These are phyloP conservation scores for Hypocreales sp. DNA, from an alignment of 2,329 filamentous ascomycete genomes.

Conservation along the genomic window DNA sequence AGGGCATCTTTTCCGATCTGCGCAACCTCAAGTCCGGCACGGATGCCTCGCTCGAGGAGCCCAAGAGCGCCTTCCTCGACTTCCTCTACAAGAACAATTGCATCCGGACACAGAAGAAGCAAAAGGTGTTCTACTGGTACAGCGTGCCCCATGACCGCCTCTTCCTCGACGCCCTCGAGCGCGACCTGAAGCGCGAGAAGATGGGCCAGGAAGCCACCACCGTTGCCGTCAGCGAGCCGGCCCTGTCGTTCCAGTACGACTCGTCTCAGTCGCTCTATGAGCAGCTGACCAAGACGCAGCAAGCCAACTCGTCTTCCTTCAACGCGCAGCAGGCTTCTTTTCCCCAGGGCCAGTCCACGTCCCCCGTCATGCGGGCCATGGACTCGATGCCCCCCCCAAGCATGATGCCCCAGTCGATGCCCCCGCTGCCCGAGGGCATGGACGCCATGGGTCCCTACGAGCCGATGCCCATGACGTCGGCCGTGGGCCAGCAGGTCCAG, in stretches of 20 bases:
- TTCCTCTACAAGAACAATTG: constrained; percentile 99
- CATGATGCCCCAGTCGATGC: constrained; percentile 52
- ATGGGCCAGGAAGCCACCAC: constrained; percentile 98
- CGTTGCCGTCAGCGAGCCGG: constrained; percentile 90
- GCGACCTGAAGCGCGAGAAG: constrained; percentile 97
- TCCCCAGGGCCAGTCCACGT: constrained; percentile 65
- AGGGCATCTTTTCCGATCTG: constrained; percentile 97
- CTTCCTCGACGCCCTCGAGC: constrained; percentile 92
- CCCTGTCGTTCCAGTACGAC: constrained; percentile 96
- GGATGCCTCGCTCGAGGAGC: constrained; percentile 94
- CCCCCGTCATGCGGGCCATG: constrained; percentile 77
- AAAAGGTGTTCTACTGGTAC: constrained; percentile 99
- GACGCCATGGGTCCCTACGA: constrained; percentile 60
- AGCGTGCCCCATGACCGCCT: constrained; percentile 95
- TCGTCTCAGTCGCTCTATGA: constrained; percentile 98
- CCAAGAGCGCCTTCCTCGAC: constrained; percentile 95
- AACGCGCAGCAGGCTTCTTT: constrained; percentile 60
- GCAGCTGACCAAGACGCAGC: constrained; percentile 97
- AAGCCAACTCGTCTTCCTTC: constrained; percentile 96
- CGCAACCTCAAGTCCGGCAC: constrained; percentile 97
- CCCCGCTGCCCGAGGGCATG: constrained; percentile 44
- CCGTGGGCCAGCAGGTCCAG: constrained; percentile 46
- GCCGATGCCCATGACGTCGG: constrained; percentile 53
- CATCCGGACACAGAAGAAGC: constrained; percentile 99
- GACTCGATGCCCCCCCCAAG: constrained; percentile 88